Conservation (phyloP, 164 flowering plant genomes). For the Pachysandra terminalis region DNA sequence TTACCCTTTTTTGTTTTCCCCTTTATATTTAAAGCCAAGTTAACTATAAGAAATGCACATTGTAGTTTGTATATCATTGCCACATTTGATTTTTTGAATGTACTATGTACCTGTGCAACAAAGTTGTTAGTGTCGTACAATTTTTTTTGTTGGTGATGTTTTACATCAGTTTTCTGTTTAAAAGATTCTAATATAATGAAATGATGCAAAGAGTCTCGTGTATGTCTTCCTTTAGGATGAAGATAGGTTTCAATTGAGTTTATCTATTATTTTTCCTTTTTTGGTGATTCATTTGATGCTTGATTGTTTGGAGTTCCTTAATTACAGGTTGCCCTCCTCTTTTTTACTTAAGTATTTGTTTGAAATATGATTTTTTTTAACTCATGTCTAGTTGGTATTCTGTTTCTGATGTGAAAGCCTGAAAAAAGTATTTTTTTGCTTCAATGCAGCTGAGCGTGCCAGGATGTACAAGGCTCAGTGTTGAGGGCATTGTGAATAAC, state of each 20-base stretch:
- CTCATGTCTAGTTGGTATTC: background rate
- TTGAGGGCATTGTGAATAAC: slow-evolving; percentile 29
- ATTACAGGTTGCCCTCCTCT: background rate
- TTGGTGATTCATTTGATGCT: background rate
- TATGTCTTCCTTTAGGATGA: too few relatives aligned
- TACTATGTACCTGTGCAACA: background rate
- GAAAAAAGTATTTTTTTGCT: background rate
- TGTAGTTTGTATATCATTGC: background rate
- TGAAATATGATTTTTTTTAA: background rate
- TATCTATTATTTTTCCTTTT: background rate
- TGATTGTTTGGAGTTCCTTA: background rate
- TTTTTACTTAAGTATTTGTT: background rate
- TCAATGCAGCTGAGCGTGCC: too few relatives aligned
- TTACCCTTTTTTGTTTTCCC: background rate
- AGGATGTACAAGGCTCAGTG: slow-evolving; percentile 13
- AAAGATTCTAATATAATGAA: too few relatives aligned
- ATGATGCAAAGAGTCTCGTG: too few relatives aligned
- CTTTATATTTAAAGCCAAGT: too few relatives aligned
- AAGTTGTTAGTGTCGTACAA: too few relatives aligned
- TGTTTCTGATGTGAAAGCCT: background rate
- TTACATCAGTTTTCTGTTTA: too few relatives aligned
- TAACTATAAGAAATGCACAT: too few relatives aligned
- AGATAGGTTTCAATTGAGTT: background rate
- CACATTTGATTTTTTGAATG: background rate
- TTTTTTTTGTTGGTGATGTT: too few relatives aligned